Evolutionary conservation across 2,329 filamentous ascomycete species (phyloP).

Genomic region (Aspergillus novofumigatus): DNA sequence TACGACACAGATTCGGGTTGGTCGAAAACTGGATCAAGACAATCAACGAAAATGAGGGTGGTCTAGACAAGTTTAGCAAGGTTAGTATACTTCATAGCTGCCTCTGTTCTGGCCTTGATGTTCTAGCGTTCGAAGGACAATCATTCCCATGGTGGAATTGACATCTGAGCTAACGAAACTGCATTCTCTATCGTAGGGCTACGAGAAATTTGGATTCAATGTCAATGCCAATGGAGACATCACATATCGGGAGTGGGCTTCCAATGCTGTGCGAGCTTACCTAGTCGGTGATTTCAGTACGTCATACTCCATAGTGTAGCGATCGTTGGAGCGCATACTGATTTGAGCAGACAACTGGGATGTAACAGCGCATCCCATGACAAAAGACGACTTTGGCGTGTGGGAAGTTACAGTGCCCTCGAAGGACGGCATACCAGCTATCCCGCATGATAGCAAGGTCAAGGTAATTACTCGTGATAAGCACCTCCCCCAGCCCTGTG

Average conservation of each 20-base stretch:
- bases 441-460: conserved; percentile 90
- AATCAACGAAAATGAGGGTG: conserved; percentile 79
- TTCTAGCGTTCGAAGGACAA: too few species aligned
- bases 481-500: neutral
- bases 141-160: neutral
- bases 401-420: conserved; percentile 78
- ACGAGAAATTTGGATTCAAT: conserved; percentile 81
- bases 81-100: conserved; percentile 47
- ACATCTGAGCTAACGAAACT: conserved; percentile 1
- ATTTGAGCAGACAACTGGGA: conserved; percentile 72
- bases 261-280: conserved; percentile 77
- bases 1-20: conserved; percentile 72
- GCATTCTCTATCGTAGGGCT: conserved; percentile 56
- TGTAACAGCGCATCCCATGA: conserved; percentile 78
- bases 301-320: conserved; percentile 25
- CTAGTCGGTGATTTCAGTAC: conserved; percentile 92
- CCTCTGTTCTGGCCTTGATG: too few species aligned
- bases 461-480: conserved; percentile 61
- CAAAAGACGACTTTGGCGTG: conserved; percentile 75
- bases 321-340: conserved; percentile 19
- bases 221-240: conserved; percentile 79
- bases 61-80: conserved; percentile 85
- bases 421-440: conserved; percentile 68
- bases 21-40: conserved; percentile 82
- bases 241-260: conserved; percentile 92